Evolutionary conservation across 345 rosid genomes (phyloP), one percentile per base, ranked within the genome.

Genomic region (Anastatica hierochuntica): DNA sequence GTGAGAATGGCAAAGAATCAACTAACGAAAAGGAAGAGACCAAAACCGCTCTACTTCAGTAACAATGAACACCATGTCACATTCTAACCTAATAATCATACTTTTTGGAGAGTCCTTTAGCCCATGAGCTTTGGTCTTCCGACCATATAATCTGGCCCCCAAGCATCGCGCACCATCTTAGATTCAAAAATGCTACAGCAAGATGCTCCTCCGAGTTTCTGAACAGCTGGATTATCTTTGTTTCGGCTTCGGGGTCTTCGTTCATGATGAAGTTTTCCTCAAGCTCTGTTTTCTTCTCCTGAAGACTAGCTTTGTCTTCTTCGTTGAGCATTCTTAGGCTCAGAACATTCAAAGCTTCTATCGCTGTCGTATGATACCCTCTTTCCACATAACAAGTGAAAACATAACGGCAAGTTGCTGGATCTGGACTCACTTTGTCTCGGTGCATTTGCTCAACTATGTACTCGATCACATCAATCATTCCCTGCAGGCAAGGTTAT

Each of bases 261-360:
- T 73, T 44, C 51, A 65, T 65, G 42, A 86, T 66, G 46, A 72
- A 73, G n/a, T 71, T 49, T 14, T 77, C 83, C 64, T 82, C 89
- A 3, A 76, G 63, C 55, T 72, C 70, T 36, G 13, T 56, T 67
- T 43, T 80, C 67, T 37, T 72, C 46, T 77, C 83, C 63, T 64
- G 58, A 12, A 76, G 58, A 44, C 39, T 46, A 49, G 45, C 44
- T 37, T 43, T 37, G 8, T 53, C 79, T 17, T 72, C 79, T 57
- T 65, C 51, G 19, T 41, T 49, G 60, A 92, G 74, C 94, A 87
- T 88, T 53, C 79, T 68, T 72, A 82, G 49, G 36, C 86, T 74
- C 44, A 87, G 55, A 68, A 87, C 82, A 47, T 78, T 79, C 79
- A 90, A 70, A 0, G 96, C 96, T 76, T 84, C 92, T 20, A 76